A percentile compares a stretch with the other conserved stretches of the same genome.
Conservation (phyloP, 225 moss, liverwort and hornwort genomes). For the Pseudisothecium myosuroides region DNA sequence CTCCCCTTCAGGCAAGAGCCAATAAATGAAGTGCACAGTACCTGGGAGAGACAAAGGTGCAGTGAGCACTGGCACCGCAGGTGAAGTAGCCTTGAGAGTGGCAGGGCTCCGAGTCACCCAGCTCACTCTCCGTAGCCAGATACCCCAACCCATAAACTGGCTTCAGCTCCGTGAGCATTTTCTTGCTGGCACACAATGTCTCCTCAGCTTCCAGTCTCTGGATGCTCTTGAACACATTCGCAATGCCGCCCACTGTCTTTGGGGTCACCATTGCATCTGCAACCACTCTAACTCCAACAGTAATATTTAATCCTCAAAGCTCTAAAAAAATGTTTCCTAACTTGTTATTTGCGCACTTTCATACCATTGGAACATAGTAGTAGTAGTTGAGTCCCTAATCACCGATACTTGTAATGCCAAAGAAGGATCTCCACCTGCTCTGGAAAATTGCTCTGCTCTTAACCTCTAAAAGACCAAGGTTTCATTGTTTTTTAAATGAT, state of each 20-base stretch:
- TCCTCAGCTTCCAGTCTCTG: constrained; percentile 40
- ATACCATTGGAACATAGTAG: not conserved
- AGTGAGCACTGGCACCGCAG: constrained; percentile 44
- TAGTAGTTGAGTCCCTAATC: not conserved
- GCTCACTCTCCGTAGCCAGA: constrained; percentile 7
- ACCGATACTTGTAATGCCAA: not conserved
- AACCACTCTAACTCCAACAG: not conserved
- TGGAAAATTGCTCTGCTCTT: not conserved
- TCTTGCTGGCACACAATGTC: constrained; percentile 27
- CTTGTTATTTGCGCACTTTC: not conserved
- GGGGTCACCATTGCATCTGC: constrained; percentile 21
- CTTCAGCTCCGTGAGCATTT: constrained; percentile 18
- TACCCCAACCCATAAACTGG: constrained; percentile 1
- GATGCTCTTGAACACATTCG: constrained; percentile 31
- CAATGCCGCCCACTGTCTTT: constrained; percentile 19
- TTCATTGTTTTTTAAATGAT: not conserved
- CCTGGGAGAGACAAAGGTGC: constrained; percentile 42
- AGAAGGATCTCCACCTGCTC: not conserved
- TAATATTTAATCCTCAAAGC: not conserved
- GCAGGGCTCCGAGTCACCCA: not conserved
- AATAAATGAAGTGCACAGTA: not conserved
- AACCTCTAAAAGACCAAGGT: not conserved
- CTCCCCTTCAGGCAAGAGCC: not conserved
- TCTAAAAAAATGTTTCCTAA: not conserved
- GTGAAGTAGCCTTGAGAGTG: constrained; percentile 9